A percentile compares a stretch with the other conserved stretches of the same genome.
Conservation (phyloP, 2,329 filamentous ascomycete genomes). For the Aureobasidium vineae region DNA sequence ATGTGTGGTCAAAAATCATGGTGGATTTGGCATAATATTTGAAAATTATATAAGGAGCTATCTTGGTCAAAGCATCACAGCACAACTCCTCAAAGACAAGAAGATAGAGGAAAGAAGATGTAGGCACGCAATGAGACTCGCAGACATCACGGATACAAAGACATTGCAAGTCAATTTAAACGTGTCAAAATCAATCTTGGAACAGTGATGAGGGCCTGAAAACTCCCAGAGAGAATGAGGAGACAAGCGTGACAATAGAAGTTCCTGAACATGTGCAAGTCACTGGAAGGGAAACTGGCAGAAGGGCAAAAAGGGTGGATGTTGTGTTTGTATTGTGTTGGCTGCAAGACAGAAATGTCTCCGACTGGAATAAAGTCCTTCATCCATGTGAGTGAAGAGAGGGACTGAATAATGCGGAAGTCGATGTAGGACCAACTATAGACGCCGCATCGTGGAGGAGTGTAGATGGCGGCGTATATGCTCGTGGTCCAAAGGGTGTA, state of each 20-base stretch:
- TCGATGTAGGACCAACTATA: slow-evolving; percentile 31
- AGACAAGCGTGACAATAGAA: slow-evolving; percentile 25
- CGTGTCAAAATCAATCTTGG: slow-evolving; percentile 15
- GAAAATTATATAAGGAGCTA: no score
- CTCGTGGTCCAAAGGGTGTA: slow-evolving; percentile 29
- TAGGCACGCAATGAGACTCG: slow-evolving; percentile 24
- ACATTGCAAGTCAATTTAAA: slow-evolving; percentile 23
- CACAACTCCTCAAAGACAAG: no score
- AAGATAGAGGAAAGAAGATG: background rate
- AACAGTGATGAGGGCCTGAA: slow-evolving; percentile 23
- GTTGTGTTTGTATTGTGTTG: background rate
- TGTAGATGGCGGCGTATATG: slow-evolving; percentile 30
- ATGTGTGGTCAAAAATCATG: background rate
- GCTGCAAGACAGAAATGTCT: slow-evolving; percentile 2
- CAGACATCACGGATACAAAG: slow-evolving; percentile 18
- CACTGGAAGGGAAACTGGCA: background rate
- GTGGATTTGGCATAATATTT: background rate
- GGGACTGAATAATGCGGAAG: slow-evolving; percentile 23
- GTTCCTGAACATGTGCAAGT: background rate
- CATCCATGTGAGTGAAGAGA: slow-evolving; percentile 1
- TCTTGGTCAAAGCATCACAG: no score
- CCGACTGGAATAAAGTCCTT: slow-evolving; percentile 24
- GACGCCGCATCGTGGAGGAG: slow-evolving; percentile 30
- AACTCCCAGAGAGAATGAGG: slow-evolving; percentile 7
- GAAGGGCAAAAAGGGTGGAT: background rate